Conservation (phyloP, 2,329 filamentous ascomycete genomes). For the Chaetomium sp. region DNA sequence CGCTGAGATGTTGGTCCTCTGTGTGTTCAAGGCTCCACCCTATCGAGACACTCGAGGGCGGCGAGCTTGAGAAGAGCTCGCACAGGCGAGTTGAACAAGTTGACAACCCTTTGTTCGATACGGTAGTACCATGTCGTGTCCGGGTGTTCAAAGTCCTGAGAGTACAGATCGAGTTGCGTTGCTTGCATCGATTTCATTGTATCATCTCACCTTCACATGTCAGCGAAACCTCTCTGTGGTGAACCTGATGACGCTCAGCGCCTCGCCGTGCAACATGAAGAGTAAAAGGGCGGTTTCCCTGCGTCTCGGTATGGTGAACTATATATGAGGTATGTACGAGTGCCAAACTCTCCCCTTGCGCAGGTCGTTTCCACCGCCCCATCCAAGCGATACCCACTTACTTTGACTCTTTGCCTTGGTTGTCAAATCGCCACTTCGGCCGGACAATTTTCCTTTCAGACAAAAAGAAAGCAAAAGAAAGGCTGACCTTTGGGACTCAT, state of each 20-base stretch:
- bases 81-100: neutral
- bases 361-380: neutral
- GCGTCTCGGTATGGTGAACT: neutral
- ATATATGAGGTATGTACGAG: neutral
- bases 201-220: neutral
- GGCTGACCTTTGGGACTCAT: neutral
- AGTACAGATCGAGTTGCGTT: neutral
- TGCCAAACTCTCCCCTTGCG: neutral
- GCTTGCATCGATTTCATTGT: neutral
- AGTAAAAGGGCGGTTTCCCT: neutral
- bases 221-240: neutral
- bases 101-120: neutral
- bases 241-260: neutral
- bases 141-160: neutral
- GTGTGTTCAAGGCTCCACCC: neutral
- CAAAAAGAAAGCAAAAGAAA: neutral
- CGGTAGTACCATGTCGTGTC: neutral
- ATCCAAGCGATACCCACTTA: neutral
- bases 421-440: neutral
- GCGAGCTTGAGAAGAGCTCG: neutral
- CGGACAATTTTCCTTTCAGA: neutral
- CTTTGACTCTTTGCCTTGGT: neutral
- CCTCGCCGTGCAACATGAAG: neutral
- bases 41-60: neutral
- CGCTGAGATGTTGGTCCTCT: neutral